These are phyloP conservation scores for Hypocrella siamensis DNA, from an alignment of 2,329 filamentous ascomycete genomes.

Conservation along the genomic window DNA sequence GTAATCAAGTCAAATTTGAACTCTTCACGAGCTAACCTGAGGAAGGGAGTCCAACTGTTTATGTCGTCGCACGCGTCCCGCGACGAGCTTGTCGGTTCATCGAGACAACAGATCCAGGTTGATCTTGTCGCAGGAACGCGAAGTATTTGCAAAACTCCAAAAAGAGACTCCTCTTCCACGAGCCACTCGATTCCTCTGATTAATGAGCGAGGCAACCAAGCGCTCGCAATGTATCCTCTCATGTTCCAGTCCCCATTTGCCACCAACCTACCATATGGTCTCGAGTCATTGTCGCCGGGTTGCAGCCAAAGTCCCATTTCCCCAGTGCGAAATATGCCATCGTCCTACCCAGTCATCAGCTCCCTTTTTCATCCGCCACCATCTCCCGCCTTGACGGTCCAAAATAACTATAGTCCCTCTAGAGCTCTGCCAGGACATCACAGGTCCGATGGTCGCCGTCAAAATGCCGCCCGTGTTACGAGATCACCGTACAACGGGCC, in stretches of 20 bases:
- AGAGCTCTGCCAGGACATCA: constrained; percentile 17
- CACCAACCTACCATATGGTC: constrained; percentile 12
- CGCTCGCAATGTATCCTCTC: constrained; percentile 17
- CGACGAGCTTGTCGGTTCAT: constrained; percentile 4
- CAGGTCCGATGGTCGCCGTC: constrained; percentile 27
- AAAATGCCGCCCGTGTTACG: constrained; percentile 30
- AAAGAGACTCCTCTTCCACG: constrained; percentile 2
- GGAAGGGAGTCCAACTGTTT: constrained; percentile 11
- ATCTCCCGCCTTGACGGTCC: constrained; percentile 17
- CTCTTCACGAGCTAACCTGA: neutral
- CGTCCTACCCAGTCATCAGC: constrained; percentile 15
- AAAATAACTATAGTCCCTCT: constrained; percentile 24
- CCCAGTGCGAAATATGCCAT: constrained; percentile 14
- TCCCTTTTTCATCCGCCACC: constrained; percentile 15
- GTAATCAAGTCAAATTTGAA: neutral
- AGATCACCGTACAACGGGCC: constrained; percentile 30
- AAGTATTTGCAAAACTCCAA: constrained; percentile 4
- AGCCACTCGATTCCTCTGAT: constrained; percentile 3
- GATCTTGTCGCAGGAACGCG: neutral
- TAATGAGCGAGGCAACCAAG: constrained; percentile 9
- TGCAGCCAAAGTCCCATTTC: constrained; percentile 6
- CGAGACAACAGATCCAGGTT: constrained; percentile 1
- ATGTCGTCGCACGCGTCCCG: constrained; percentile 7
- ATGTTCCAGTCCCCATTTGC: constrained; percentile 15
- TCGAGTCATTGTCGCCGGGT: constrained; percentile 11